Evolutionary conservation across 768 basidiomycete species (phyloP), one percentile per base, ranked within the genome.

Genomic region (Rhizopogon rudus): DNA sequence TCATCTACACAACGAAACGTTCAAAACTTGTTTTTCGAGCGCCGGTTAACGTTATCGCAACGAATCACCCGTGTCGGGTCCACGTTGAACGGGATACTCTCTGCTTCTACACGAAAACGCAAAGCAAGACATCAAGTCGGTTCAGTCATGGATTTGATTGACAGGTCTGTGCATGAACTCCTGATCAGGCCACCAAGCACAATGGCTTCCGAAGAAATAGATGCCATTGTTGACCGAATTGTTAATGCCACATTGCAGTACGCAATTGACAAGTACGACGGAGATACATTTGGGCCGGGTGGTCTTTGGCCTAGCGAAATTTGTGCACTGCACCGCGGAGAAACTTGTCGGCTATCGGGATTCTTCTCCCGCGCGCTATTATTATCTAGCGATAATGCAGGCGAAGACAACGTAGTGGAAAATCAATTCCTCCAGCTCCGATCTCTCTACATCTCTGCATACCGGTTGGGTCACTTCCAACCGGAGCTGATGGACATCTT

Each of bases 131-230:
- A 83, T 56, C 79, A 75, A 64, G 75, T 88, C 13, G 81, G 76
- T 29, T 83, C 82, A 59, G 88, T 88, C 46, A 86, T 90, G 80
- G 86, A 90, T 65, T 81, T 91, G 57, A 89, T 91, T 54, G 84
- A 84, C 56, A 76, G 79, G 48, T 81, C 86, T 0, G 84, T 89
- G 17, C 79, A 80, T 50, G 70, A 79, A 1, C 75, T 91, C 6
- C 70, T 88, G 22, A 73, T 84, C 56, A 76, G 80, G 3, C 65
- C 72, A 8, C 67, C 77, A 14, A 74, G 75, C 3, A 65, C 55
- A 53, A 69, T 87, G 64, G 76, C 79, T 9, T 70, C 81, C 0
- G 83, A 82, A n/a, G 88, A 92, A 68, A 71, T 83, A 28, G 85
- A 86, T 45, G 67, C 62, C 12, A 79, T 89, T 42, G 75, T 86